Percentiles rank a stretch among this genome's conserved stretches.
Evolutionary conservation across 805 yeast genomes (phyloP).

Genomic region (Lipomyces kockii): DNA sequence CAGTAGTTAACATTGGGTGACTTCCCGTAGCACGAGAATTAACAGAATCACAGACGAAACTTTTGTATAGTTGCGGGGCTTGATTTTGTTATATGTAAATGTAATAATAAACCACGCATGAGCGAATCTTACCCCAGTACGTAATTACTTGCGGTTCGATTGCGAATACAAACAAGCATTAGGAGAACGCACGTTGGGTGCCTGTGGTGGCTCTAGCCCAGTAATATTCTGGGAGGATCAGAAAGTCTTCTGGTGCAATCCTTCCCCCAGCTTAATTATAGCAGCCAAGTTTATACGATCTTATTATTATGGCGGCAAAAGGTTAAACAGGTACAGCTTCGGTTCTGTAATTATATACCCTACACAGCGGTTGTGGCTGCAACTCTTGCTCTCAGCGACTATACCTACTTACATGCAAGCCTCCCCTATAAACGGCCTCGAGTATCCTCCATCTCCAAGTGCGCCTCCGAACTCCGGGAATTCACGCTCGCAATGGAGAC

Average conservation of each 20-base stretch:
- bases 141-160: background rate
- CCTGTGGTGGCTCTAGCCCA: background rate
- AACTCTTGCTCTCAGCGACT: background rate
- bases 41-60: too few relatives aligned
- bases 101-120: too few relatives aligned
- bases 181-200: background rate
- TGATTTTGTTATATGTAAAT: too few relatives aligned
- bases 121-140: too few relatives aligned
- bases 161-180: background rate
- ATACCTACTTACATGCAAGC: background rate
- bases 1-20: too few relatives aligned
- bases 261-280: too few relatives aligned
- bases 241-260: too few relatives aligned
- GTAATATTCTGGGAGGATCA: background rate
- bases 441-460: background rate
- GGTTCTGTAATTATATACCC: background rate
- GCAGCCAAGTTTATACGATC: too few relatives aligned
- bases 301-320: background rate
- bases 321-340: too few relatives aligned
- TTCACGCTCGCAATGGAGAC: constrained; percentile 64
- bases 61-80: too few relatives aligned
- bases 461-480: background rate
- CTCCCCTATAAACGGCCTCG: background rate
- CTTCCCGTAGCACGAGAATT: too few relatives aligned
- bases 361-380: background rate